phyloP scores from a whole-genome alignment of 495 filamentous ascomycete species.

The Neurospora sp. region DNA sequence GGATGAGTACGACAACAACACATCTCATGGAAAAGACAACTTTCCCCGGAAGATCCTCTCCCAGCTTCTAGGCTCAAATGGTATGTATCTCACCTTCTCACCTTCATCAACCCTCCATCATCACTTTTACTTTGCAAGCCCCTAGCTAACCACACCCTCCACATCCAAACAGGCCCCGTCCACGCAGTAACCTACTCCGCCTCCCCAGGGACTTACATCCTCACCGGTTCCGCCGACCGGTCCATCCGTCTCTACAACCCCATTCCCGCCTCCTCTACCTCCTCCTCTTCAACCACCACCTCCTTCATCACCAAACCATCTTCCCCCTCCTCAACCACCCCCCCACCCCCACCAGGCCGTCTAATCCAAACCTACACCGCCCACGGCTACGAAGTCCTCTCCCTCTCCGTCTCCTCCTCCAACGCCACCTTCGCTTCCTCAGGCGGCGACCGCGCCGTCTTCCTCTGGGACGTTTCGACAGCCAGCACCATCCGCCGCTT shows the following conservation, averaged over 20 bases:
- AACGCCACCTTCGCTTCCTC: constrained; percentile 74
- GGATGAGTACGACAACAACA: background rate
- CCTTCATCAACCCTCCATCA: background rate
- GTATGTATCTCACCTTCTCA: constrained; percentile 7
- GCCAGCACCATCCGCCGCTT: constrained; percentile 66
- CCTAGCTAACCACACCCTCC: background rate
- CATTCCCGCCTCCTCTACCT: constrained; percentile 15
- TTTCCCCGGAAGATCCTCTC: constrained; percentile 4
- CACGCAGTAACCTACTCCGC: constrained; percentile 65
- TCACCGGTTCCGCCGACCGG: constrained; percentile 81
- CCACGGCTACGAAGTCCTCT: constrained; percentile 85
- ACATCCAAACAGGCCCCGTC: constrained; percentile 45
- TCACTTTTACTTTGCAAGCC: background rate
- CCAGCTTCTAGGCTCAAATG: constrained; percentile 29
- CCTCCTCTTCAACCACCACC: constrained; percentile 4
- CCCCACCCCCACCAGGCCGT: constrained; percentile 23
- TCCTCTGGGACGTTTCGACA: constrained; percentile 85
- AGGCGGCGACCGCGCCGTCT: constrained; percentile 82
- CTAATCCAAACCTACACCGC: constrained; percentile 80
- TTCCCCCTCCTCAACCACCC: background rate
- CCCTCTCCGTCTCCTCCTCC: constrained; percentile 58
- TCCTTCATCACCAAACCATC: constrained; percentile 9
- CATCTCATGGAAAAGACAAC: background rate
- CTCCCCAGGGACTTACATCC: constrained; percentile 60
- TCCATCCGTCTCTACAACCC: constrained; percentile 70